phyloP scores from a whole-genome alignment of 2,329 filamentous ascomycete species.

The Bipolaris zeicola region DNA sequence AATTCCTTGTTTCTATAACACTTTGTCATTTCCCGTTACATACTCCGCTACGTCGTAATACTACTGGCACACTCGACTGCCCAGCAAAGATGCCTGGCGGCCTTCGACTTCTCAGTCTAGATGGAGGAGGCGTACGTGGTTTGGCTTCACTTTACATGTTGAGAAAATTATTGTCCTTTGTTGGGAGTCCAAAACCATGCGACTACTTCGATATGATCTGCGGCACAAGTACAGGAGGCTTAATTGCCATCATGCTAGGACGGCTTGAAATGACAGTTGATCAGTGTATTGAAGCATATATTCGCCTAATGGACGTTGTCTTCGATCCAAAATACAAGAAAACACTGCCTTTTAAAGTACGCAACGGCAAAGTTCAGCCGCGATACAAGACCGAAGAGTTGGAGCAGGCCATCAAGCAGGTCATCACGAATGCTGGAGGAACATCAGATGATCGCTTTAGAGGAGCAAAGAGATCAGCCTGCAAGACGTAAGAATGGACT shows the following conservation, averaged over 20 bases:
- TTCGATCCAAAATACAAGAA: conserved; percentile 15
- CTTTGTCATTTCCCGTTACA: not conserved
- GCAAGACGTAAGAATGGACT: conserved; percentile 8
- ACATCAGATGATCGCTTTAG: conserved; percentile 9
- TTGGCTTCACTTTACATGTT: conserved; percentile 12
- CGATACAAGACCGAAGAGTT: conserved; percentile 18
- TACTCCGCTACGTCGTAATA: no score
- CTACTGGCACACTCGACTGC: not conserved
- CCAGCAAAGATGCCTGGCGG: conserved; percentile 1
- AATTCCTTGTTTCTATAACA: not conserved
- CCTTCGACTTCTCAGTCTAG: conserved; percentile 13
- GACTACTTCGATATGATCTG: conserved; percentile 29
- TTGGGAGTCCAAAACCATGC: conserved; percentile 19
- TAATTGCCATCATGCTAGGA: conserved; percentile 26
- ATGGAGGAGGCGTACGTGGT: conserved; percentile 14
- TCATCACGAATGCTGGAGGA: conserved; percentile 4
- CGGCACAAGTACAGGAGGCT: conserved; percentile 27
- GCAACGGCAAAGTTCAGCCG: conserved; percentile 15
- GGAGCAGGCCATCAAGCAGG: conserved; percentile 17
- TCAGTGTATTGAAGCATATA: conserved; percentile 20
- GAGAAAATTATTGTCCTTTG: conserved; percentile 9
- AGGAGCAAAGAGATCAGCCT: conserved; percentile 7
- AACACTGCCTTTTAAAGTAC: conserved; percentile 4
- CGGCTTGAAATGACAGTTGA: conserved; percentile 22
- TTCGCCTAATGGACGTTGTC: conserved; percentile 10